Evolutionary conservation across 768 basidiomycete genomes (phyloP), one percentile per base, ranked within the genome.

Genomic region (Tulasnella calospora): DNA sequence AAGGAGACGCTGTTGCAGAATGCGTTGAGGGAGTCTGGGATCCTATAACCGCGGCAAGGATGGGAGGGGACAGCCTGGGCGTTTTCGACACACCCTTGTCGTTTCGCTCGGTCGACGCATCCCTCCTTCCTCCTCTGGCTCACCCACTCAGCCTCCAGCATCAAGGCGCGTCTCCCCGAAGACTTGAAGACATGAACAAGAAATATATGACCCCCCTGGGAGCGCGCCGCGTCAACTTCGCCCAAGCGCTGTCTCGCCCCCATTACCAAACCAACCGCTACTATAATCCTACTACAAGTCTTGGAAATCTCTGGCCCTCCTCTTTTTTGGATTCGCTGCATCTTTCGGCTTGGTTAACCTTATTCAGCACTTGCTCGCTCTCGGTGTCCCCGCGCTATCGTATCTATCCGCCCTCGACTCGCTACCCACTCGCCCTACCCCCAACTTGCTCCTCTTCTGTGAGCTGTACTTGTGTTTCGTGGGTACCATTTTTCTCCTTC

Each of bases 1-100:
- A 86, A 86, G 79, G 87, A 87, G 80, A 87, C 87, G 57, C 87
- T 88, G 67, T 81, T 88, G 1, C 85, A 86, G 76, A 87, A 87
- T 81, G 87, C 87, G 13, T 82, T 88, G 19, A 81, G 85, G 70
- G 86, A 87, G 80, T 85, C 84, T 36, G 87, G 87, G 44, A 86
- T 87, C 74, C 80, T 87, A 73, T 87, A 81, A 46, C 19, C 13
- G 12, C 19, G 38, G 30, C 69, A 7, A 21, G 44, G 19, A 19
- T 46, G 44, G 44, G 13, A 12, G 3, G 44, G 44, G 19, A 46
- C 44, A 4, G 44, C 12, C 44, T 46, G 44, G 44, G 44, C 44
- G 13, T 38, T 38, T 9, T 3, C n/a, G n/a, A n/a, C n/a, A 38
- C 9, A 4, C 9, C 9, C 38, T 3, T 3, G 38, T 38, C 44